Evolutionary conservation across 2,329 filamentous ascomycete genomes (phyloP).

Genomic region (Ophiocordyceps camponoti-saundersi): DNA sequence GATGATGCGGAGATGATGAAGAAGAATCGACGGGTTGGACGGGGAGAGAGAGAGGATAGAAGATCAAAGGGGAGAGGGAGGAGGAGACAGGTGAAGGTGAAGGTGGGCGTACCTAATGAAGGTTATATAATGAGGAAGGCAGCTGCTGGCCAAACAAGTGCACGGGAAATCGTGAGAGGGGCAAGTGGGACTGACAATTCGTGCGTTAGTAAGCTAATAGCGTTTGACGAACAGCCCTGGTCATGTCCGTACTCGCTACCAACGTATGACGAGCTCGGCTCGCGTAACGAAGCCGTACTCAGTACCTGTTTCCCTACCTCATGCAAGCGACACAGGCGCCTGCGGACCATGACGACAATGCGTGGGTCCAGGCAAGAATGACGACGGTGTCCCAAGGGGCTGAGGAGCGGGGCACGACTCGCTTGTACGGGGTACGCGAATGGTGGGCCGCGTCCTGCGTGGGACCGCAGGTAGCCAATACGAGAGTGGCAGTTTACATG

Average conservation of each 20-base stretch:
- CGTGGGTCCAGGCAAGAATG: too few species aligned
- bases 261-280: too few species aligned
- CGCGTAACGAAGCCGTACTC: too few species aligned
- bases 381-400: too few species aligned
- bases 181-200: not conserved
- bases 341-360: too few species aligned
- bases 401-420: too few species aligned
- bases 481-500: too few species aligned
- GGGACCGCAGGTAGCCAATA: too few species aligned
- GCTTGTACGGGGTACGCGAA: too few species aligned
- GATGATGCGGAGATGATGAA: not conserved
- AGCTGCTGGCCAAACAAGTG: not conserved
- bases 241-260: not conserved
- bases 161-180: not conserved
- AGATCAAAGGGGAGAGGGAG: not conserved
- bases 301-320: too few species aligned
- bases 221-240: not conserved
- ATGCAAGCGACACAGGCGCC: too few species aligned
- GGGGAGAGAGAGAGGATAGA: not conserved
- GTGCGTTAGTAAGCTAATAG: not conserved
- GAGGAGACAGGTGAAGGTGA: not conserved
- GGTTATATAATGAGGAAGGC: not conserved
- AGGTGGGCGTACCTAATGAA: constrained; percentile 1
- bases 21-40: not conserved
- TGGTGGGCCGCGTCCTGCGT: too few species aligned